Conservation (phyloP, 1,284 basidiomycete species). For the Malassezia japonica region DNA sequence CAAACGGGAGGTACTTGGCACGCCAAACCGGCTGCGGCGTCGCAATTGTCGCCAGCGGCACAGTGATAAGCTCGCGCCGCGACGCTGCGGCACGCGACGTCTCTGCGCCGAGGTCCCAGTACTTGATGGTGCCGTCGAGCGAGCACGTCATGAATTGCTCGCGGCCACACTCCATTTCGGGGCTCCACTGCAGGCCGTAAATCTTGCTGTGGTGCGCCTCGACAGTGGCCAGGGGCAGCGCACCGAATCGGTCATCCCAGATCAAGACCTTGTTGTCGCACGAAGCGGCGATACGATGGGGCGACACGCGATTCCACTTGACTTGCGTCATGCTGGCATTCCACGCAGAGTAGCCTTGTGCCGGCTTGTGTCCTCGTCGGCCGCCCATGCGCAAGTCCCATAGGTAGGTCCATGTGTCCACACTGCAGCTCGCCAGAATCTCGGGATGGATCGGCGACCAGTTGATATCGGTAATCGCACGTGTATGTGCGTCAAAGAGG, state of each 20-base stretch:
- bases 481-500: conserved; percentile 37
- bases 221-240: conserved; percentile 30
- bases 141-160: conserved; percentile 44
- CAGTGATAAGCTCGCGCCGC: conserved; percentile 33
- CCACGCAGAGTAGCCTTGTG: conserved; percentile 43
- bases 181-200: conserved; percentile 46
- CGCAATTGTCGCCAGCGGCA: conserved; percentile 53
- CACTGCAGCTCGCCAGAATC: conserved; percentile 40
- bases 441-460: conserved; percentile 45
- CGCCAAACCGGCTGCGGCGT: conserved; percentile 89
- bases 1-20: conserved; percentile 84
- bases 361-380: conserved; percentile 24
- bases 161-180: conserved; percentile 30
- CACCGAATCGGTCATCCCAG: conserved; percentile 44
- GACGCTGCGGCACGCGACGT: conserved; percentile 31
- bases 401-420: conserved; percentile 46
- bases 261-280: conserved; percentile 45
- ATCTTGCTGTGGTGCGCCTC: conserved; percentile 44
- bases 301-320: conserved; percentile 34
- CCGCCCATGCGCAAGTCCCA: conserved; percentile 42
- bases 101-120: conserved; percentile 33
- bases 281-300: conserved; percentile 29
- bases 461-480: conserved; percentile 48
- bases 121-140: conserved; percentile 45
- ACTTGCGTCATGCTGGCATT: conserved; percentile 45